These are phyloP conservation scores for Geotrichum citri-aurantii DNA, from an alignment of 1,139 yeast species.

Conservation along the genomic window DNA sequence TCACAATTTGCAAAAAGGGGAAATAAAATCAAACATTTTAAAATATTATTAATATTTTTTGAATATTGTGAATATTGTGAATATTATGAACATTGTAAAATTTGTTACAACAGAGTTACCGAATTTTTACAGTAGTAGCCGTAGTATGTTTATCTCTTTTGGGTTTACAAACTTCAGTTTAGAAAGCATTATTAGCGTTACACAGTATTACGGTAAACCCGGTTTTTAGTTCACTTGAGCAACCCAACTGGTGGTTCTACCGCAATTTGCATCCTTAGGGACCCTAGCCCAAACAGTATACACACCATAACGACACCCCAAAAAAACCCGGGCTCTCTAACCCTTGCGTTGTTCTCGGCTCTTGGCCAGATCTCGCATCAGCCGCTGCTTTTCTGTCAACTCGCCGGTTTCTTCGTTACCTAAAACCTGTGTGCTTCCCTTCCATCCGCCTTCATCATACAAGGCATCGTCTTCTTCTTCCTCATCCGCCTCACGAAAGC, in stretches of 20 bases:
- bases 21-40: too few relatives aligned
- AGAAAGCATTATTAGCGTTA: neutral
- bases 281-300: neutral
- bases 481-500: slow-evolving; percentile 18
- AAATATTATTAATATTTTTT: too few relatives aligned
- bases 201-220: neutral
- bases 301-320: neutral
- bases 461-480: slow-evolving; percentile 21
- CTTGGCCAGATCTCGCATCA: slow-evolving; percentile 27
- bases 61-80: too few relatives aligned
- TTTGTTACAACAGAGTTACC: too few relatives aligned
- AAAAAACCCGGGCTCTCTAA: neutral
- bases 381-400: slow-evolving; percentile 21
- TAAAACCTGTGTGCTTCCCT: slow-evolving; percentile 20
- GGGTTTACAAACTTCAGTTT: neutral
- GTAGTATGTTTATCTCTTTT: too few relatives aligned
- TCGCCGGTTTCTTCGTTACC: slow-evolving; percentile 10
- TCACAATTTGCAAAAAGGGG: neutral
- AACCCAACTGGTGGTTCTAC: neutral
- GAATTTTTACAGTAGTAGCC: too few relatives aligned
- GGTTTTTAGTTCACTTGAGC: too few relatives aligned
- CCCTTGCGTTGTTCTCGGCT: slow-evolving; percentile 19
- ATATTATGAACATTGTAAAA: too few relatives aligned
- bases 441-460: slow-evolving; percentile 32
- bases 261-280: neutral